Percentiles rank a stretch among this genome's conserved stretches.
Conservation (phyloP, 1,139 yeast genomes). For the Spencermartinsiella ligniputridi region DNA sequence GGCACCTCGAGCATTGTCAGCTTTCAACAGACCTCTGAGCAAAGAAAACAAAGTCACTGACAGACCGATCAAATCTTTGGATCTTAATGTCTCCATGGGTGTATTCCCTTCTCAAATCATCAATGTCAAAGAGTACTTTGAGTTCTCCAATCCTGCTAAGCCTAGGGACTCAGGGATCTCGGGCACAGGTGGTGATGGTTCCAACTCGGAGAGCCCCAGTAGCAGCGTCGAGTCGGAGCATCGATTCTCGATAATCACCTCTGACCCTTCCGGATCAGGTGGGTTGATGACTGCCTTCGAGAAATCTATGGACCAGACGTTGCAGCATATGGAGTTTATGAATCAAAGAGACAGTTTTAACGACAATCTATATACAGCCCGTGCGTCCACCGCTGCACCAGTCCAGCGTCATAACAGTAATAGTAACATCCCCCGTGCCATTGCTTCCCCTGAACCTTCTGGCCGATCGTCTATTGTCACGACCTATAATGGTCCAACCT, state of each 20-base stretch:
- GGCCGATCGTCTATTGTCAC: background rate
- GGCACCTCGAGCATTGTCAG: slow-evolving; percentile 28
- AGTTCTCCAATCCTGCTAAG: slow-evolving; percentile 10
- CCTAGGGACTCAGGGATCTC: background rate
- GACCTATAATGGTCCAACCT: slow-evolving; percentile 11
- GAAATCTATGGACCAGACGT: background rate
- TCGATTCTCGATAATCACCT: slow-evolving; percentile 3
- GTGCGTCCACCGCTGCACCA: background rate
- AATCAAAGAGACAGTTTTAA: background rate
- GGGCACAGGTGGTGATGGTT: background rate
- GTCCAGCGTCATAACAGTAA: background rate
- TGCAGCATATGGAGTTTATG: slow-evolving; percentile 1
- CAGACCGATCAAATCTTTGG: slow-evolving; percentile 26
- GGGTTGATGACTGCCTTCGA: background rate
- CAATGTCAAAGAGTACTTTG: slow-evolving; percentile 28
- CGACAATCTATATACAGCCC: background rate
- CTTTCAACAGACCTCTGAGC: slow-evolving; percentile 28
- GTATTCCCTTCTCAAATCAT: slow-evolving; percentile 30
- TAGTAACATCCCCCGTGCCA: background rate
- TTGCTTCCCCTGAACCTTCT: background rate
- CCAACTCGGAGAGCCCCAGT: background rate
- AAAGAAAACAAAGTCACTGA: slow-evolving; percentile 21
- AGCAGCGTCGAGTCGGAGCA: background rate
- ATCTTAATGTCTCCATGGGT: slow-evolving; percentile 27
- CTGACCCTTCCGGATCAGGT: background rate